Evolutionary conservation across 352 stramenopile species (phyloP), one percentile per base, ranked within the genome.

Genomic region (Phytophthora pisi): DNA sequence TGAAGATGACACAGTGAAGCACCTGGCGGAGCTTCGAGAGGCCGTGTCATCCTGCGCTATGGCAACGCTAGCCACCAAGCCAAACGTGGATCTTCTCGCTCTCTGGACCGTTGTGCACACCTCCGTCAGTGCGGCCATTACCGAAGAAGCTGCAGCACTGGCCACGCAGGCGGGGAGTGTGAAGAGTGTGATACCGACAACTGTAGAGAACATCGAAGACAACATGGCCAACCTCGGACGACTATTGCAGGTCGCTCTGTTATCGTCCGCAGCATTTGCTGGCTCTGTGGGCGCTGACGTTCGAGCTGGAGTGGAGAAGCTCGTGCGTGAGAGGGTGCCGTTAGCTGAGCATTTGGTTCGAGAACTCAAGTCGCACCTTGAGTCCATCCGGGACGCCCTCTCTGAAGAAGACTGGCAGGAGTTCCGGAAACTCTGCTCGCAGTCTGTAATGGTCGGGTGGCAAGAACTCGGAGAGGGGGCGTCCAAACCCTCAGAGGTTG

Each of bases 401-500:
- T 47, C 40, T 6, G 40, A 47, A 23, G 40, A 47, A 47, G 40
- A 47, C 7, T 47, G 40, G 40, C 40, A 47, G 40, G 40, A 47
- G 40, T 47, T 23, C 40, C 7, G 7, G n/a, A 47, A 47, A 16
- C 40, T 47, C 7, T 47, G 40, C 40, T 18, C 40, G 15, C 40
- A 47, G 40, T 47, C 40, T 47, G 23, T 47, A 5, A 23, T 20
- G 40, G 23, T 16, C 4, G 40, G 40, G 40, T 47, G 40, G 40
- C 40, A 47, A 20, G 40, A 47, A 9, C 40, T 47, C n/a, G 40
- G 40, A 47, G 40, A 47, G 40, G 40, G 40, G 40, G 40, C 40
- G 15, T 47, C 40, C 15, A 47, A 47, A 11, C 40, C 23, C 15
- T 47, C 40, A 5, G 40, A 47, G 9, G 40, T 16, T 23, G 40